Percentiles rank a stretch among this genome's conserved stretches.
These are phyloP conservation scores for Coix lacrymajobi DNA, from an alignment of 176 grass and related monocot species.

Conservation along the genomic window DNA sequence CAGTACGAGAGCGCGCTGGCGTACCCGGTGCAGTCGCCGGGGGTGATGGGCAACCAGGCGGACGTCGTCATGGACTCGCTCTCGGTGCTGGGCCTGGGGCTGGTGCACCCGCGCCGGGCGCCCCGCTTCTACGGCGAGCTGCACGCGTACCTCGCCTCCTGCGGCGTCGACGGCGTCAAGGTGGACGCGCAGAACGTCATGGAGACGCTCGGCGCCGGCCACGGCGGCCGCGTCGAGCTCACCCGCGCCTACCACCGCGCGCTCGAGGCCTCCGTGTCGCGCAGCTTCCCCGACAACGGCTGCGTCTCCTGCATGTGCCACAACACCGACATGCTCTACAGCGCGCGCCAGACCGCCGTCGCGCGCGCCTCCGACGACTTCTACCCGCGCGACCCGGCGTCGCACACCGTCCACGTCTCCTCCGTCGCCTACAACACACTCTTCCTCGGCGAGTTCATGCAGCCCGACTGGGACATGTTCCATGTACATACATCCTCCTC, in stretches of 20 bases:
- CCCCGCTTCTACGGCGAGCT: slow-evolving; percentile 67
- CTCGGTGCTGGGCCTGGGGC: slow-evolving; percentile 53
- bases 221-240: slow-evolving; percentile 62
- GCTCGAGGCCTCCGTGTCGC: slow-evolving; percentile 61
- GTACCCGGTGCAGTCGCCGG: slow-evolving; percentile 62
- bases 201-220: slow-evolving; percentile 66
- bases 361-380: slow-evolving; percentile 81
- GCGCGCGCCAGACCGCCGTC: slow-evolving; percentile 57
- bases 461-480: slow-evolving; percentile 97
- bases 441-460: slow-evolving; percentile 95
- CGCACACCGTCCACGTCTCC: slow-evolving; percentile 72
- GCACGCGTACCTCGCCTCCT: slow-evolving; percentile 59
- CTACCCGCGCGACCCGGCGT: slow-evolving; percentile 82
- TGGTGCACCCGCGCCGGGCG: slow-evolving; percentile 55
- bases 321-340: slow-evolving; percentile 69
- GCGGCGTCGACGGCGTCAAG: slow-evolving; percentile 84
- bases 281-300: slow-evolving; percentile 72
- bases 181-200: slow-evolving; percentile 91
- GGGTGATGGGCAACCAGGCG: slow-evolving; percentile 68
- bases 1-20: slow-evolving; percentile 54
- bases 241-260: slow-evolving; percentile 60
- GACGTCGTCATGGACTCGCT: slow-evolving; percentile 80
- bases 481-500: slow-evolving; percentile 34
- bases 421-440: slow-evolving; percentile 79
- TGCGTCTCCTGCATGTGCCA: slow-evolving; percentile 90